Base-by-base conservation (phyloP, 1,139 yeast genomes). In the Pichia sp. region DNA sequence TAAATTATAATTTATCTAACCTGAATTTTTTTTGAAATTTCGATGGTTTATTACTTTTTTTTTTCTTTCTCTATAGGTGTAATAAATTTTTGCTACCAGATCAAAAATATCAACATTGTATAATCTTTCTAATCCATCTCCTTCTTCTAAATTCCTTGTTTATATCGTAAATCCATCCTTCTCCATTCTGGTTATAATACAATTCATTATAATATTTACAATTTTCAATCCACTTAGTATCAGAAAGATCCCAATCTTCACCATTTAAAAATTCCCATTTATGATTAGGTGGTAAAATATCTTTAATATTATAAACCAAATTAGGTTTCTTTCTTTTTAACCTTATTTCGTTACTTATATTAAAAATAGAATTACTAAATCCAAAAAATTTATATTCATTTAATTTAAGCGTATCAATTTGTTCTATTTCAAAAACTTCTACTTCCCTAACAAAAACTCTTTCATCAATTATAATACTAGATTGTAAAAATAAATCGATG, bases 371-470 rank as follows among this genome's bases (percentile, higher is more conserved):
- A 4, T 65, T 60, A 0, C 83, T 70, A 54, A 63, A 78, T n/a
- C 70, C 59, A 58, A 72, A 72, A n/a, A 75, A 70, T 27, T 68
- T 70, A 86, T 94, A 89, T 2, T 40, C 43, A 35, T 71, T 68
- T 6, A 73, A 66, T 4, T 80, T 77, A 4, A 84, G 73, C 20
- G 80, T 69, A 31, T 83, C 83, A 55, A 75, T 83, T 43, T 74
- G 70, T 59, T 86, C 86, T 27, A 89, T 69, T 61, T 87, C 96
- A 60, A 72, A 89, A 0, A 89, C 68, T 57, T 87, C 95, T 7
- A 86, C 90, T 12, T 70, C 62, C 43, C 73, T 67, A 0, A 73
- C 67, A 41, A 81, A 82, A 0, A 87, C 82, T 1, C 74, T 64
- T 48, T 83, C 92, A 58, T 86, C 95, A 30, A 85, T 69, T n/a